These are phyloP conservation scores for Penicillium sp. DNA, from an alignment of 2,329 filamentous ascomycete species.

Conservation along the genomic window DNA sequence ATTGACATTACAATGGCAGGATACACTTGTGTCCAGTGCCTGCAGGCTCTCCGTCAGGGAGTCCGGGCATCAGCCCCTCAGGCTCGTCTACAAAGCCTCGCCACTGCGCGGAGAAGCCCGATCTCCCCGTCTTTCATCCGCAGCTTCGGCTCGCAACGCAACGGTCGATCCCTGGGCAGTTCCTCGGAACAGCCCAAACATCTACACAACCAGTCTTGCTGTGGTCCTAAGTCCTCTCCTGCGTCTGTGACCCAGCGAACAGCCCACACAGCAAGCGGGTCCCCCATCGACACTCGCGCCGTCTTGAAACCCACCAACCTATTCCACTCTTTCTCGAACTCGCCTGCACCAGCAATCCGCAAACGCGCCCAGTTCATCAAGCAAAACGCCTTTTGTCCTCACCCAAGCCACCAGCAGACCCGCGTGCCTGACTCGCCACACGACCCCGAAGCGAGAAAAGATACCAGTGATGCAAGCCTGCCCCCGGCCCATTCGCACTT, in stretches of 20 bases:
- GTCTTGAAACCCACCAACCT: slow-evolving; percentile 73
- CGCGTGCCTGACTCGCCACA: slow-evolving; percentile 64
- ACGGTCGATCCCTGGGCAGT: slow-evolving; percentile 21
- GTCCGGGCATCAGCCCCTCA: slow-evolving; percentile 23
- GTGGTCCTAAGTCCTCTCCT: slow-evolving; percentile 12
- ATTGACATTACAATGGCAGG: slow-evolving; percentile 37
- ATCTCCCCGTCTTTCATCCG: slow-evolving; percentile 26
- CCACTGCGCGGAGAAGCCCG: slow-evolving; percentile 27
- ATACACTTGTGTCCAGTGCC: slow-evolving; percentile 43
- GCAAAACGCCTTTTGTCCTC: slow-evolving; percentile 89
- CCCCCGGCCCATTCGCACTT: slow-evolving; percentile 83
- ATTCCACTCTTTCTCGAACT: slow-evolving; percentile 88
- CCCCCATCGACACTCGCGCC: slow-evolving; percentile 30
- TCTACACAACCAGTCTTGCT: slow-evolving; percentile 4
- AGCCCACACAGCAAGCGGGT: slow-evolving; percentile 25
- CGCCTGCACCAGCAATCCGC: slow-evolving; percentile 84
- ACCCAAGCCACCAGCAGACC: slow-evolving; percentile 79
- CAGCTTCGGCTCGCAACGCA: slow-evolving; percentile 31
- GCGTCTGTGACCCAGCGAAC: slow-evolving; percentile 28
- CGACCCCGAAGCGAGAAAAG: slow-evolving; percentile 62
- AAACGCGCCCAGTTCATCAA: slow-evolving; percentile 86
- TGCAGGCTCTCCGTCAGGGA: slow-evolving; percentile 37
- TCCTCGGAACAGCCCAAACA: slow-evolving; percentile 22
- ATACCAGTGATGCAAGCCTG: slow-evolving; percentile 43
- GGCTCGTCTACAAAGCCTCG: slow-evolving; percentile 25